Evolutionary conservation across 192 early-diverging fungal species (phyloP), one percentile per base, ranked within the genome.

Genomic region (Gryganskiella cystojenkinii): DNA sequence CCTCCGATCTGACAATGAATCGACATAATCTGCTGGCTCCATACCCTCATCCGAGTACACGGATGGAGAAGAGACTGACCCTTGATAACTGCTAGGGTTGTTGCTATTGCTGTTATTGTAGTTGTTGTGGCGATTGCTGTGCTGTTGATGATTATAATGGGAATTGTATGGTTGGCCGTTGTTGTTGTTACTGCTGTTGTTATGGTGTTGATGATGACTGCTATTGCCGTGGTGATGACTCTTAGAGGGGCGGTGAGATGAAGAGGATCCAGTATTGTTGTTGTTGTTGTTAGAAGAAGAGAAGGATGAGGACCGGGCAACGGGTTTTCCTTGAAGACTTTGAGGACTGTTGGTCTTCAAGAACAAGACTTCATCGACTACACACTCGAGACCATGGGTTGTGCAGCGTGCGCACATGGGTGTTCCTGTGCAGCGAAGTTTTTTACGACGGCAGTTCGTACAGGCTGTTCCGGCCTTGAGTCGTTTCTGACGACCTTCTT

Each of bases 361-460:
- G 74, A 78, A 78, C 7, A 78, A 37, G 61, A 61, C 66, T 42
- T 78, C 74, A 46, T 78, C 74, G 46, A 78, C 74, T 2, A 78
- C 74, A 42, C 74, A 78, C 9, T 78, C 66, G 31, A 78, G 74
- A 33, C 44, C 68, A 25, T 78, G 74, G 37, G 74, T 64, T 25
- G 68, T 61, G 57, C 74, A 78, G 7, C 74, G 66, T 24, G 53
- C 66, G 44, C 74, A 78, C 24, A 57, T 63, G 3, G 74, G 74
- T 4, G 74, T 78, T 34, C 74, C 74, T 27, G 74, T 78, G 46
- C 74, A 78, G 2, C 74, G 52, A 20, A 75, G 56, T 56, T 78
- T 78, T 49, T 78, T 78, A 54, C 74, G 74, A 33, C 74, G 74
- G 20, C 74, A 78, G 61, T 78, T 78, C 1, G 74, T 78, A 54